Evolutionary conservation across 176 grass and related monocot genomes (phyloP).

Genomic region (Triticum dicoccoides): DNA sequence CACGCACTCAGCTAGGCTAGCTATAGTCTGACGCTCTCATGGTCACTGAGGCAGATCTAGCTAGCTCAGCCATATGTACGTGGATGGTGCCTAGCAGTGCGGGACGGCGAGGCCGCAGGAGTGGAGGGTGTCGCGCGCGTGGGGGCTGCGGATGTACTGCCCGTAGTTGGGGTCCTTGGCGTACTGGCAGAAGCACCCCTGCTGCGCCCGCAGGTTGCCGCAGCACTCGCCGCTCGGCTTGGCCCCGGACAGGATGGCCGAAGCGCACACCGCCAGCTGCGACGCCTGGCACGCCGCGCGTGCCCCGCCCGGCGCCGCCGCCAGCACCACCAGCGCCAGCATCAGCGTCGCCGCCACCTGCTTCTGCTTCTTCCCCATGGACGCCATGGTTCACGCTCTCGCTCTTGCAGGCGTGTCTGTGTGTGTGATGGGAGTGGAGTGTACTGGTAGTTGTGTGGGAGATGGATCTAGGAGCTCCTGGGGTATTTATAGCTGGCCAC

Average conservation of each 20-base stretch:
- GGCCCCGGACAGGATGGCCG: neutral
- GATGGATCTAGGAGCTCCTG: no score
- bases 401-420: neutral
- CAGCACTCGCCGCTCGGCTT: constrained; percentile 23
- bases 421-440: neutral
- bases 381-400: neutral
- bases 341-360: neutral
- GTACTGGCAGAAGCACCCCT: constrained; percentile 36
- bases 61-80: no score
- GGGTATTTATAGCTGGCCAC: no score
- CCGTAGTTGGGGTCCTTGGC: constrained; percentile 21
- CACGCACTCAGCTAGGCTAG: no score
- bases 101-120: neutral
- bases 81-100: no score
- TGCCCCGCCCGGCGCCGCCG: neutral
- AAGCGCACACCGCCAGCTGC: constrained; percentile 12
- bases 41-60: no score
- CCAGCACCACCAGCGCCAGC: neutral
- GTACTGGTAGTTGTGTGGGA: no score
- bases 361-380: neutral
- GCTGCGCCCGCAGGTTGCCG: constrained; percentile 19
- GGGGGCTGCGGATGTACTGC: constrained; percentile 24
- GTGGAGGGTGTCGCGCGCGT: neutral
- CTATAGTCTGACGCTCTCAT: no score
- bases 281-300: neutral